Evolutionary conservation across 805 yeast genomes (phyloP).

Genomic region (Zygotorulaspora sp.): DNA sequence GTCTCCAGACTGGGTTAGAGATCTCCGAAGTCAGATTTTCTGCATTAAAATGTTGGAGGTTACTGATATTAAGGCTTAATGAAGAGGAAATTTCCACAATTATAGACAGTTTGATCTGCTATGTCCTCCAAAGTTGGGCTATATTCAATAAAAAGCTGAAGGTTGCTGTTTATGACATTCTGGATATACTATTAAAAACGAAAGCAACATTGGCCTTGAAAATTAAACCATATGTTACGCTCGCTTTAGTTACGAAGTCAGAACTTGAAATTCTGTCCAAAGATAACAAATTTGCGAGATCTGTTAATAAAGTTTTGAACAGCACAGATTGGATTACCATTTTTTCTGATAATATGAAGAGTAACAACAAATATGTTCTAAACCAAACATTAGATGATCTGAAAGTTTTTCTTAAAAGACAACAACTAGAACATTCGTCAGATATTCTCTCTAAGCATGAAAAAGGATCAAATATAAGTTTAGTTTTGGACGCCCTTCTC

Average conservation of each 20-base stretch:
- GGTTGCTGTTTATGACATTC: constrained; percentile 47
- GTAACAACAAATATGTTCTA: constrained; percentile 52
- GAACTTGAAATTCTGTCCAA: constrained; percentile 48
- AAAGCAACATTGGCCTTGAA: constrained; percentile 18
- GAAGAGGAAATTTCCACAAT: constrained; percentile 57
- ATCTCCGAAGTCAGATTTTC: constrained; percentile 53
- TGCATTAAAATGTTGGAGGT: constrained; percentile 65
- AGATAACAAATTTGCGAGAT: constrained; percentile 47
- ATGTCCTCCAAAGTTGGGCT: constrained; percentile 64
- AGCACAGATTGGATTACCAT: constrained; percentile 25
- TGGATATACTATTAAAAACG: constrained; percentile 35
- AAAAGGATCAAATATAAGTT: constrained; percentile 37
- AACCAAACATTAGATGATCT: constrained; percentile 67
- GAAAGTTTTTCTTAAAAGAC: constrained; percentile 46
- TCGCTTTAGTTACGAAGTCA: constrained; percentile 62
- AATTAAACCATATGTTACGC: constrained; percentile 46
- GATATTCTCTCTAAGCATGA: constrained; percentile 38
- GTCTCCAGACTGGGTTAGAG: constrained; percentile 75
- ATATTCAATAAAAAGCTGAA: constrained; percentile 47
- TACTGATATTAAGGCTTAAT: constrained; percentile 53
- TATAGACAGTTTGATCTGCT: constrained; percentile 68
- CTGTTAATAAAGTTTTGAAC: constrained; percentile 32
- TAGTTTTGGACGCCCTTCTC: constrained; percentile 48
- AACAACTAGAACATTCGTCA: constrained; percentile 44
- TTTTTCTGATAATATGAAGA: constrained; percentile 27